phyloP scores from a whole-genome alignment of 805 yeast genomes.

The Hanseniaspora taiwanica region DNA sequence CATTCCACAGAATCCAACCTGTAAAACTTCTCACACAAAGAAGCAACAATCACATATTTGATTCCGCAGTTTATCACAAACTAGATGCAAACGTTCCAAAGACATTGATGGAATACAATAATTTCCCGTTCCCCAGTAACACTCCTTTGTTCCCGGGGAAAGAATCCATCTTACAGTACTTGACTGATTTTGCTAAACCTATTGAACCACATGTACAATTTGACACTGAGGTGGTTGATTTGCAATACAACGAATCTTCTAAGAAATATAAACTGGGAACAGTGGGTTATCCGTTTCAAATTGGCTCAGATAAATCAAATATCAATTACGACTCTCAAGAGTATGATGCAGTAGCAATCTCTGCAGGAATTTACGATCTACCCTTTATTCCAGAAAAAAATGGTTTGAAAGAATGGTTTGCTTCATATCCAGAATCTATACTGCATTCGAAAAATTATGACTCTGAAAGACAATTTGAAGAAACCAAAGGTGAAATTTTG shows the following conservation, averaged over 20 bases:
- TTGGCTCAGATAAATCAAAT: background rate
- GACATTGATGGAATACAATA: constrained; percentile 48
- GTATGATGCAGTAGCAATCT: constrained; percentile 47
- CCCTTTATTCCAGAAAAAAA: constrained; percentile 45
- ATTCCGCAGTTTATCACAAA: constrained; percentile 43
- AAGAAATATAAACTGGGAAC: constrained; percentile 30
- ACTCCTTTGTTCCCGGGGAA: constrained; percentile 46
- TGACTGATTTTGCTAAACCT: constrained; percentile 36
- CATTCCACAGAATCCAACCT: constrained; percentile 10
- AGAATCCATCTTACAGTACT: constrained; percentile 42
- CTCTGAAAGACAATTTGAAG: constrained; percentile 28
- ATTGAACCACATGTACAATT: constrained; percentile 30
- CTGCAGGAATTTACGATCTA: constrained; percentile 50
- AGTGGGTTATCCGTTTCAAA: constrained; percentile 1
- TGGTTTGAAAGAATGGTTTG: constrained; percentile 39
- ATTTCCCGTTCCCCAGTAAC: constrained; percentile 31
- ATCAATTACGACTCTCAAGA: constrained; percentile 15
- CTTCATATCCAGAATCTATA: constrained; percentile 32
- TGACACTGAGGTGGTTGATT: constrained; percentile 34
- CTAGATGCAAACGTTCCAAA: constrained; percentile 56
- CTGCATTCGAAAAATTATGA: constrained; percentile 48
- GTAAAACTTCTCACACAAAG: constrained; percentile 6
- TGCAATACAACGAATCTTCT: constrained; percentile 14
- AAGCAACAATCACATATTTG: constrained; percentile 25
- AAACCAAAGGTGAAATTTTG: constrained; percentile 31